Evolutionary conservation across 83 land plant species (phyloP).

Genomic region (Isoetes engelmannii): DNA sequence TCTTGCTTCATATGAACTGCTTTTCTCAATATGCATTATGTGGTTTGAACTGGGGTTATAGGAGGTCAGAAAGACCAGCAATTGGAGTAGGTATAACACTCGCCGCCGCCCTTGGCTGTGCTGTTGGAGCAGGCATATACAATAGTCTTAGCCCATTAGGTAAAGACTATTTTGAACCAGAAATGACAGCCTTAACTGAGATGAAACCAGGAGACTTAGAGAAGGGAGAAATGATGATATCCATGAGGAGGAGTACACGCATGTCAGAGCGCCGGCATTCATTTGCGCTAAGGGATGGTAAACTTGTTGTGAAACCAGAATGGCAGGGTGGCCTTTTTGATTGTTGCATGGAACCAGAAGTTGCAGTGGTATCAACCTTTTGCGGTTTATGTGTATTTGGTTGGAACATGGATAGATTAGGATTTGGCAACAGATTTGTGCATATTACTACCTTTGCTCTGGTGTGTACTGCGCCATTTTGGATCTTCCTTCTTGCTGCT

Average conservation of each 20-base stretch:
- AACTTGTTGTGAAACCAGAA: constrained; percentile 42
- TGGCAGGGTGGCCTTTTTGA: constrained; percentile 75
- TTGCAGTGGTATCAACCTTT: constrained; percentile 48
- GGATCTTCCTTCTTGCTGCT: constrained; percentile 67
- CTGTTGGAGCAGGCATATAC: constrained; percentile 73
- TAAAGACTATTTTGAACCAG: constrained; percentile 44
- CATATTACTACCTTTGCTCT: constrained; percentile 78
- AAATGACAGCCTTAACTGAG: not conserved
- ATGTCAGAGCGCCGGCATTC: constrained; percentile 40
- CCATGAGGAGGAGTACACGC: constrained; percentile 4
- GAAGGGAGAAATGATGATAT: not conserved
- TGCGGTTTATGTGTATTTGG: constrained; percentile 77
- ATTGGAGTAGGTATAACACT: constrained; percentile 60
- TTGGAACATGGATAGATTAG: constrained; percentile 88
- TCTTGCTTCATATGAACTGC: constrained; percentile 69
- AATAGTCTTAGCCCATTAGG: constrained; percentile 62
- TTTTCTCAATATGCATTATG: constrained; percentile 79
- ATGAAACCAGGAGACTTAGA: constrained; percentile 3
- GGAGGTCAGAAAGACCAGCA: constrained; percentile 59
- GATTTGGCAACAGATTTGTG: constrained; percentile 88
- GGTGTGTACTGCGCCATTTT: constrained; percentile 64
- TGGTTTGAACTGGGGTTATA: constrained; percentile 82
- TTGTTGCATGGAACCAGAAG: constrained; percentile 39
- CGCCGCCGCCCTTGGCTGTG: constrained; percentile 50
- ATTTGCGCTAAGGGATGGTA: constrained; percentile 43